Evolutionary conservation across 2,329 filamentous ascomycete genomes (phyloP), one percentile per base, ranked within the genome.

Genomic region (Colletotrichum zoysiae): DNA sequence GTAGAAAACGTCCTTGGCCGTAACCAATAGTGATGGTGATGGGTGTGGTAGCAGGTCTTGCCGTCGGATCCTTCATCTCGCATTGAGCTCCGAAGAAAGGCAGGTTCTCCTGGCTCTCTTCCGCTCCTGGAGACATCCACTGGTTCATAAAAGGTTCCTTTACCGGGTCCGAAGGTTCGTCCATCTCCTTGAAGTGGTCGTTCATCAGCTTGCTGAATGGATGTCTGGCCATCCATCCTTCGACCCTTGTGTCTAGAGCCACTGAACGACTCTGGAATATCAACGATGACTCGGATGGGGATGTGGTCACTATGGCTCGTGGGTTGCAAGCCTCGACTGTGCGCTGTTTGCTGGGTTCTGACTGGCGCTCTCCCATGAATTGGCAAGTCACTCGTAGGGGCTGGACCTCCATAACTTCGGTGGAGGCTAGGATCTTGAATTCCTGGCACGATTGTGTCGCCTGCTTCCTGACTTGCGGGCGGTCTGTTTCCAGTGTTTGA

Each of bases 21-120:
- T 74, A 85, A 73, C 88, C 88, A 90, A 82, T 90, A 90, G 81
- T 90, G 88, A 78, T 90, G 88, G 76, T 90, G 87, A 76, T 90
- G 88, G 74, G 85, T 88, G 78, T 90, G 88, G 70, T 89, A 75
- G 75, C 88, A 89, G 74, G 86, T 76, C 73, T 76, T 48, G 26
- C 74, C 75, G 61, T 75, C 53, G 23, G 18, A 30, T n/a, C 14
- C 58, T 40, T n/a, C n/a, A 20, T 66, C 18, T 55, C 53, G 55
- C 35, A 23, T 42, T 56, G 38, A 18, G n/a, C 48, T n/a, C 26
- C 11, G 14, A 51, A 42, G 40, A 1, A 8, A 26, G 35, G 23
- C 26, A 20, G n/a, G 33, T 16, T 38, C n/a, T 42, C 14, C n/a
- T 42, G 8, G 20, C 14, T 35, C 30, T 53, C 55, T 48, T 6